Base-by-base conservation (phyloP, 208 protist genomes). In the Trypanosoma caninum region DNA sequence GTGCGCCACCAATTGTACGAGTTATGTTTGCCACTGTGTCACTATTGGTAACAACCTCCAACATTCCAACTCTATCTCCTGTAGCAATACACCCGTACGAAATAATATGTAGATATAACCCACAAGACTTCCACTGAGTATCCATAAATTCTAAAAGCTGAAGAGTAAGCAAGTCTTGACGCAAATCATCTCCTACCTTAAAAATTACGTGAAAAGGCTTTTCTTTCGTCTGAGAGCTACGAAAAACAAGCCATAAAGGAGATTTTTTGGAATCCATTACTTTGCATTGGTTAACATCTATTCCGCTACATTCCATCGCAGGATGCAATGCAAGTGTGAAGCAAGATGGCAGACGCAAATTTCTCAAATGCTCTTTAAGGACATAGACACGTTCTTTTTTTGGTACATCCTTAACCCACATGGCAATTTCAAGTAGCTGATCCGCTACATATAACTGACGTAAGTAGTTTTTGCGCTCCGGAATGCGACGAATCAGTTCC, bases 71-170 rank as follows among this genome's bases (percentile, higher is more conserved):
- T 22, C 75, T 82, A 31, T 91, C 78, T 1, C 77, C 83, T 0
- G 84, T 94, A 0, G 86, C 74, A 45, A 96, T 66, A 71, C 82
- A 93, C 4, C 75, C 64, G 70, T 95, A 97, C 5, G 93, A 72
- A 25, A 80, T 94, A 61, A 97, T 77, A 44, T 89, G 73, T 16
- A 97, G 56, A 55, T 97, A 89, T 5, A 97, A 57, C 2, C 78
- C 89, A 25, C 88, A 65, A 6, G 72, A 63, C 54, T 96, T 94
- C 88, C 92, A 97, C 33, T 93, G 59, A 10, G 80, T 72, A 82
- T 98, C 94, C 91, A 98, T 98, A 20, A 98, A 62, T 23, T 77
- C 59, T 2, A 98, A 68, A 62, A 98, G 68, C 65, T 98, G 94
- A 27, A 98, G 62, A 4, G 94, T 97, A 7, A 98, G 76, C 52